Percentiles rank a stretch among this genome's conserved stretches.
These are phyloP conservation scores for Paspalum vaginatum DNA, from an alignment of 176 grass and related monocot species.

Conservation along the genomic window DNA sequence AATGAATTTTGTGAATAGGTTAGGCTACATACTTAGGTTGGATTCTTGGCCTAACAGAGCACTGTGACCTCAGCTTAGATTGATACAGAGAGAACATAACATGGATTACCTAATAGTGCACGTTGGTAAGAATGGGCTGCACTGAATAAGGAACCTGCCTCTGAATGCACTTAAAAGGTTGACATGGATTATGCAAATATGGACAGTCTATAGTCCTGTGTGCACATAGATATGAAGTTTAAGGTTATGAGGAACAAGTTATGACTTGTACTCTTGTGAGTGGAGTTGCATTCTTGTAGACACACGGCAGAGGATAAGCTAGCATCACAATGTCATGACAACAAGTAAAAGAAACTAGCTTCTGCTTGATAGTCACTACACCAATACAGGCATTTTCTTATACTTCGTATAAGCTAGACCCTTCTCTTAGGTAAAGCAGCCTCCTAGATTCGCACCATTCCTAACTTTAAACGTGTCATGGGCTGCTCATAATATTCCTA, in stretches of 20 bases:
- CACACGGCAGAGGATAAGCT: neutral
- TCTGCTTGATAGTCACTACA: neutral
- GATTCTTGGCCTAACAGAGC: neutral
- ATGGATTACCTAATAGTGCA: neutral
- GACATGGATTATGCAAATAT: neutral
- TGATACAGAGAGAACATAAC: neutral
- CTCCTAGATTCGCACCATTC: neutral
- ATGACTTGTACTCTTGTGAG: neutral
- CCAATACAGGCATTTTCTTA: neutral
- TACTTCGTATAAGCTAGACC: neutral
- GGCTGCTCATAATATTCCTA: neutral
- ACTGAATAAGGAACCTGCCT: neutral
- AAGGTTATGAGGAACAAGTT: neutral
- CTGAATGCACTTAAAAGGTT: neutral
- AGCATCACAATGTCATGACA: neutral
- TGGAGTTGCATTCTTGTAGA: neutral
- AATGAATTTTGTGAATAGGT: neutral
- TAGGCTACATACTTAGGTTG: neutral
- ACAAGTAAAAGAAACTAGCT: slow-evolving; percentile 1
- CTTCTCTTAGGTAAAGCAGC: neutral
- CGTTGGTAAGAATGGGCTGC: neutral
- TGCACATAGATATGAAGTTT: neutral
- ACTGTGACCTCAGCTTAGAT: neutral
- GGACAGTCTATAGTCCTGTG: neutral
- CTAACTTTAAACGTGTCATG: neutral